Evolutionary conservation across 805 yeast species (phyloP), one percentile per base, ranked within the genome.

Genomic region (Kodamaea hsintzibuensis): DNA sequence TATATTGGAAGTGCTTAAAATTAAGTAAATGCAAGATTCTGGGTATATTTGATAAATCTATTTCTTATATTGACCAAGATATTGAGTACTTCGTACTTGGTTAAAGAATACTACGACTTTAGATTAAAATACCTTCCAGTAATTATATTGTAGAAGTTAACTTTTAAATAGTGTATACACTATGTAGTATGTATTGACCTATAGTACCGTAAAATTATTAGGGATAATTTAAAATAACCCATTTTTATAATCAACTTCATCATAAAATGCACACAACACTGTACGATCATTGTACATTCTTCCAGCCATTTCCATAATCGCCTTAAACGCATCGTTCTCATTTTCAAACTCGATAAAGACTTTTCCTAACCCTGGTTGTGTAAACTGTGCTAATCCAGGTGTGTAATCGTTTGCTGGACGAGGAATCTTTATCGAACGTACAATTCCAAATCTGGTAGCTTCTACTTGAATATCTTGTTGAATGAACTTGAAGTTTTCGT

Each of bases 271-370:
- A 54, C 89, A 83, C 14, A 92, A 57, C 0, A 91, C 82, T 0
- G 87, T 78, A 49, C 97, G 74, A 45, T 84, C 91, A 57, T 84
- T 82, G 63, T 85, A 91, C 50, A 70, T 69, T 50, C 85, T 70
- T 1, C 96, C 96, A 7, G 87, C 83, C 14, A 90, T 60, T 8
- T 76, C 79, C 68, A 83, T 72, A 33, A 81, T 66, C 0, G 95
- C 96, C 7, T 68, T 66, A 5, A 71, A 65, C 1, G 96, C 86
- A 1, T 71, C 69, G 1, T 79, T 80, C 1, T 74, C 68, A 10
- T 73, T 72, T 0, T 74, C 77, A 68, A 88, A 91, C 66, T 86
- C 83, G 18, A 89, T 82, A 66, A 78, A 91, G 0, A 91, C 77
- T 57, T 82, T 86, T 0, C 97, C 97, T 47, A 85, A 77, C 5